Conservation (phyloP, 2,329 filamentous ascomycete genomes). For the Penicillium sp. region DNA sequence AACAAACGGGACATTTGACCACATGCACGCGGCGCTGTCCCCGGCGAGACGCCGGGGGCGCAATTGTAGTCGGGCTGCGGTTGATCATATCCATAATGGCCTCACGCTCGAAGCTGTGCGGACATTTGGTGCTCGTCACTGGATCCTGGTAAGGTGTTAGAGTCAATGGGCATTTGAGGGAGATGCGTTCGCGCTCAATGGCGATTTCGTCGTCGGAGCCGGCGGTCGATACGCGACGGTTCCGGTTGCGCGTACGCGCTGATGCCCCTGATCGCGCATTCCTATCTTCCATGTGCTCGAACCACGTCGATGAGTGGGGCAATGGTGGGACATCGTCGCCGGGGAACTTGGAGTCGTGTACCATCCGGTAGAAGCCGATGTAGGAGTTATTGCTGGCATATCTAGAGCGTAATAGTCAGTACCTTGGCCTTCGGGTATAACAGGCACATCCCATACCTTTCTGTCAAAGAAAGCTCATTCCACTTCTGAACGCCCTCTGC, state of each 20-base stretch:
- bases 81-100: conserved; percentile 48
- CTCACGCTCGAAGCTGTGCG: conserved; percentile 48
- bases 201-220: conserved; percentile 48
- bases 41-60: conserved; percentile 19
- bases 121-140: conserved; percentile 49
- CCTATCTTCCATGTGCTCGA: conserved; percentile 49
- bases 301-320: conserved; percentile 61
- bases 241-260: conserved; percentile 22
- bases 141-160: conserved; percentile 46
- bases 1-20: conserved; percentile 45
- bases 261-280: not conserved
- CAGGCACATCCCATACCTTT: conserved; percentile 34
- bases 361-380: conserved; percentile 57
- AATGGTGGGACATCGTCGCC: conserved; percentile 53
- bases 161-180: conserved; percentile 49
- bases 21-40: conserved; percentile 22
- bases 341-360: conserved; percentile 59
- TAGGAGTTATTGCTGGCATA: conserved; percentile 63
- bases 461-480: conserved; percentile 38
- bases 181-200: conserved; percentile 45
- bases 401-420: conserved; percentile 20
- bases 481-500: conserved; percentile 36
- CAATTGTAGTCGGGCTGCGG: conserved; percentile 28
- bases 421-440: conserved; percentile 13
- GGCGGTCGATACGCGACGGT: conserved; percentile 22